Conservation (phyloP, 2,329 filamentous ascomycete species). For the Talaromyces sp. region DNA sequence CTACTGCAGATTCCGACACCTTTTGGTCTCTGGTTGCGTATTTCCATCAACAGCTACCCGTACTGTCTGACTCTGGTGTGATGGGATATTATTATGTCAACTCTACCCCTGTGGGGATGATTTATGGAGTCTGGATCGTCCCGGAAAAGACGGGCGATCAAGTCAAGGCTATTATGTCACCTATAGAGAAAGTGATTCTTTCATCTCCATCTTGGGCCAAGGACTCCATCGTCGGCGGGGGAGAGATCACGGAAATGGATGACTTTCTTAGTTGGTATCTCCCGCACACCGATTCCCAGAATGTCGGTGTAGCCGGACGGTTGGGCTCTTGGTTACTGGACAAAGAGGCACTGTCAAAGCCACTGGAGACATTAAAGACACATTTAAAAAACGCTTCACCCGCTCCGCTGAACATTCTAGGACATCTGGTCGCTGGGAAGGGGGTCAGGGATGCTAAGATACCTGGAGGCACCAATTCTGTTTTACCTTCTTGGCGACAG, state of each 20-base stretch:
- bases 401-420: not conserved
- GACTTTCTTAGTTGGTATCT: not conserved
- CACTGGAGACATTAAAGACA: not conserved
- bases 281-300: not conserved
- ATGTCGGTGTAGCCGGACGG: not conserved
- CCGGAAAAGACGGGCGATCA: slow-evolving; percentile 10
- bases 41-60: not conserved
- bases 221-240: not conserved
- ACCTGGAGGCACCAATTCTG: slow-evolving; percentile 25
- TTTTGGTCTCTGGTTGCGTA: slow-evolving; percentile 1
- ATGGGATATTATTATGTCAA: not conserved
- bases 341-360: not conserved
- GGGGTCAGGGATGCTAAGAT: not conserved
- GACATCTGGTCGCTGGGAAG: not conserved
- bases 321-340: not conserved
- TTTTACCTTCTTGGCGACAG: slow-evolving; percentile 35
- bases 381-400: not conserved
- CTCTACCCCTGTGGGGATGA: slow-evolving; percentile 9
- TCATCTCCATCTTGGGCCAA: not conserved
- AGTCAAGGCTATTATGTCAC: not conserved
- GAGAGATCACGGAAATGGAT: not conserved
- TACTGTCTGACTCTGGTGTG: not conserved
- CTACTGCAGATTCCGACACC: not conserved
- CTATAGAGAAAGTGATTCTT: not conserved
- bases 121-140: slow-evolving; percentile 13